Base-by-base conservation (phyloP, 75 land plant genomes). In the Picea glauca region DNA sequence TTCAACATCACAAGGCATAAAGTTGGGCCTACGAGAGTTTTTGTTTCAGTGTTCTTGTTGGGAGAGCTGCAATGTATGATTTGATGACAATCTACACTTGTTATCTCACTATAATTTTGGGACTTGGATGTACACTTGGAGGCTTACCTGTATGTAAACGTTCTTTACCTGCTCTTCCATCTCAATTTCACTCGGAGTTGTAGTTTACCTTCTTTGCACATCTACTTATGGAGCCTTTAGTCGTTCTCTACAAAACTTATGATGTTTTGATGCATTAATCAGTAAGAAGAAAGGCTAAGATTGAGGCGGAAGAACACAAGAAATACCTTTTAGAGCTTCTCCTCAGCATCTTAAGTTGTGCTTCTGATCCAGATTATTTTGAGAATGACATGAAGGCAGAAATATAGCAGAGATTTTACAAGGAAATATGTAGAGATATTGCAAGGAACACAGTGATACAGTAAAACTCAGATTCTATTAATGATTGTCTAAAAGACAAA, bases 1-100 rank as follows among this genome's bases (percentile, higher is more conserved):
- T 50, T 77, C 72, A 7, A 70, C 63, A 32, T 70, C 78, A 62
- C 72, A 85, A 67, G 91, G 92, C 11, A 85, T 91, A 14, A 87
- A 80, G 78, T 85, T 93, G 58, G 96, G 96, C 7, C 88, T 94
- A 12, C 94, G 96, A 67, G 97, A 94, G 68, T 94, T 94, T 78
- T 80, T 94, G 1, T 92, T 92, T 81, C 35, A 89, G 97, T 76
- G 93, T 92, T 61, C 79, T 94, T 50, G 93, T 94, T 31, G 97
- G 97, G 3, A 83, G 97, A 73, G 97, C 97, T 13, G 97, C 97
- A 14, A 88, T 94, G 94, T 94, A 92, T 83, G 97, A 94, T 86
- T 81, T 88, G 31, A 87, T 88, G 90, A 94, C 97, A 14, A 92
- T 90, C 12, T 94, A 90, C 83, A 92, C 97, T 13, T 92, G 97